Base-by-base conservation (phyloP, 495 filamentous ascomycete genomes). In the Aspergillus biplanus region DNA sequence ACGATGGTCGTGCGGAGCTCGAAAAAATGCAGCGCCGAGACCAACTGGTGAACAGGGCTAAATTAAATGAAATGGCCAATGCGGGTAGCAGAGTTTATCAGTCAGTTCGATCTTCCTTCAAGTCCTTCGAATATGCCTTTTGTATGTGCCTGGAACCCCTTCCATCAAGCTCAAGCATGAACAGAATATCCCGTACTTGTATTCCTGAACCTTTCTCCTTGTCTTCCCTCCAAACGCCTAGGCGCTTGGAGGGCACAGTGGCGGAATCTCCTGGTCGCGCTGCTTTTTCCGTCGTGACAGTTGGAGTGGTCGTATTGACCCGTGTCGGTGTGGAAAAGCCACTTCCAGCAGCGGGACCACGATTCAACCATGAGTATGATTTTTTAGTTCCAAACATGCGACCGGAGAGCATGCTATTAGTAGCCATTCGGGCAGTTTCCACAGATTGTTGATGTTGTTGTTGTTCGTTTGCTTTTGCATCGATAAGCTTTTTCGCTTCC, bases 391-490 rank as follows among this genome's bases (percentile, higher is more conserved):
- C 78, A 37, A 82, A 82, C 71, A 78, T 75, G 32, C 75, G 73
- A 15, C 74, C 72, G 6, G 75, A 79, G 7, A 80, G 66, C 77
- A 80, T 80, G 64, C 73, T 76, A 58, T 76, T 78, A 13, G 77
- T 80, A 16, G 80, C 80, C 66, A 80, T 67, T 47, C 80, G 75
- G 16, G 78, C 80, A 16, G 80, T 82, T 56, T 79, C 80, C 46
- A 80, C 78, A 5, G 80, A 81, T 57, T 82, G 78, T 42, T 81
- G 76, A 59, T 84, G 82, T 54, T 83, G 81, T 50, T 79, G 76
- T 4, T 77, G 80, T 62, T 85, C 83, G 54, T 69, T 83, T 44
- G 76, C 76, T 56, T 80, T 80, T 13, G 78, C 72, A 48, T 85
- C 82, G 21, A 76, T 71, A 53, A 80, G 65, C 64, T 85, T 87